Conservation (phyloP, 306 rosid species). For the Trifolium pratense region DNA sequence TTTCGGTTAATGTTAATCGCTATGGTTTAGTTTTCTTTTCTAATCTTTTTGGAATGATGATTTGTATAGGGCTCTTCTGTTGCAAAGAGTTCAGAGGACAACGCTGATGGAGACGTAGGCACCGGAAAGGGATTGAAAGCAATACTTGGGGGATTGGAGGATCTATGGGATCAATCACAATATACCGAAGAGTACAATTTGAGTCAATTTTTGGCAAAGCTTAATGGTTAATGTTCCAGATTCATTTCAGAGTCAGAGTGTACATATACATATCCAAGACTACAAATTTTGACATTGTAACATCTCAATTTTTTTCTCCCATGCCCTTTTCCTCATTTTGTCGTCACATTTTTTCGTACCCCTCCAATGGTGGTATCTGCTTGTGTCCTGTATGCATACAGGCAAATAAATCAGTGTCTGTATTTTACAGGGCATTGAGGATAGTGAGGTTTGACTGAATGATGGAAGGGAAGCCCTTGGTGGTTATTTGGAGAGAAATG, state of each 20-base stretch:
- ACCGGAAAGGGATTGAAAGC: slow-evolving; percentile 88
- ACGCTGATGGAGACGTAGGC: slow-evolving; percentile 60
- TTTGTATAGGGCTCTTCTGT: slow-evolving; percentile 62
- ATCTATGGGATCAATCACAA: slow-evolving; percentile 96
- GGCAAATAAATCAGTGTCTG: slow-evolving; percentile 39
- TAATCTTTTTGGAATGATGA: slow-evolving; percentile 33
- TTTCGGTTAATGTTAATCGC: slow-evolving; percentile 10
- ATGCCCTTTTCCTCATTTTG: slow-evolving; percentile 43
- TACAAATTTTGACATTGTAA: slow-evolving; percentile 56
- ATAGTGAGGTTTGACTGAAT: slow-evolving; percentile 41
- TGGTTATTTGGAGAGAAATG: slow-evolving; percentile 45
- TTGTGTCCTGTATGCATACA: background rate
- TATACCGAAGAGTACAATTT: slow-evolving; percentile 94
- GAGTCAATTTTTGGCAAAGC: slow-evolving; percentile 86
- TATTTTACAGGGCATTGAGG: slow-evolving; percentile 40
- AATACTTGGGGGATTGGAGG: slow-evolving; percentile 92
- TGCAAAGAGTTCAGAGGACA: slow-evolving; percentile 56
- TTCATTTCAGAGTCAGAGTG: slow-evolving; percentile 51
- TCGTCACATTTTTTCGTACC: slow-evolving; percentile 34
- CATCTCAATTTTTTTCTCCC: slow-evolving; percentile 46
- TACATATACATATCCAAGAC: slow-evolving; percentile 48
- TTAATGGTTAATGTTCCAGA: slow-evolving; percentile 68
- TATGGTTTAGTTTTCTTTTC: slow-evolving; percentile 16
- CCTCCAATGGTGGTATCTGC: slow-evolving; percentile 33
- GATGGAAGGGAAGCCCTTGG: slow-evolving; percentile 35